A percentile compares a stretch with the other conserved stretches of the same genome.
Conservation (phyloP, 371 early-diverging fungal genomes). For the Mucor velutinosus region DNA sequence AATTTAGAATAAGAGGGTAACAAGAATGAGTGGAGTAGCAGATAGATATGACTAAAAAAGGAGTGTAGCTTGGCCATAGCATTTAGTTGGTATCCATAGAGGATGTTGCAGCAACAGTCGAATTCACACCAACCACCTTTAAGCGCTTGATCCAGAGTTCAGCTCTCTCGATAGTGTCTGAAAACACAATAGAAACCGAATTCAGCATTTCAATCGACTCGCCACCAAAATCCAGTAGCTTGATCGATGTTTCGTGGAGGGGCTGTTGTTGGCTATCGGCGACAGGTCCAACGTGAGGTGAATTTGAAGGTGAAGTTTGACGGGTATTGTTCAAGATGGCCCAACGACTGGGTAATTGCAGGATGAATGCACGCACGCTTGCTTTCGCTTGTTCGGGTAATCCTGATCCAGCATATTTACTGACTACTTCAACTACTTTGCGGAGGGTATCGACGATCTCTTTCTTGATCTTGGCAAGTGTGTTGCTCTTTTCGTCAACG, state of each 20-base stretch:
- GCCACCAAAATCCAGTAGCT: slow-evolving; percentile 68
- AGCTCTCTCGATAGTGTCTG: slow-evolving; percentile 79
- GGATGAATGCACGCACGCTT: slow-evolving; percentile 82
- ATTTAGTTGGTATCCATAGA: slow-evolving; percentile 15
- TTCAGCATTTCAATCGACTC: slow-evolving; percentile 85
- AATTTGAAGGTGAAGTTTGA: slow-evolving; percentile 23
- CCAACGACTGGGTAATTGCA: slow-evolving; percentile 86
- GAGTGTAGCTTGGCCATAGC: not conserved
- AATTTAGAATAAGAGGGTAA: no score
- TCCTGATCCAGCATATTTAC: slow-evolving; percentile 84
- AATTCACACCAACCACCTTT: slow-evolving; percentile 35
- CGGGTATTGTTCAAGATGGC: slow-evolving; percentile 48
- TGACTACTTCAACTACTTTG: slow-evolving; percentile 87
- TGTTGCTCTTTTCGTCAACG: not conserved
- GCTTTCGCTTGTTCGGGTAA: slow-evolving; percentile 85
- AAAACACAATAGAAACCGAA: slow-evolving; percentile 79
- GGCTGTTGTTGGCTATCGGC: slow-evolving; percentile 3
- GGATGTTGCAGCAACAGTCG: not conserved
- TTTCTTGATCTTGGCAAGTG: slow-evolving; percentile 44
- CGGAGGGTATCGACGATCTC: slow-evolving; percentile 89
- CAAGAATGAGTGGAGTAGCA: not conserved
- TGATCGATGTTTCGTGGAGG: slow-evolving; percentile 49
- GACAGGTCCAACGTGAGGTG: not conserved
- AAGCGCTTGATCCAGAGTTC: slow-evolving; percentile 74
- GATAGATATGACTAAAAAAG: slow-evolving; percentile 1